Conservation (phyloP, 202 grass and related monocot genomes). For the Saccharum hybrid region DNA sequence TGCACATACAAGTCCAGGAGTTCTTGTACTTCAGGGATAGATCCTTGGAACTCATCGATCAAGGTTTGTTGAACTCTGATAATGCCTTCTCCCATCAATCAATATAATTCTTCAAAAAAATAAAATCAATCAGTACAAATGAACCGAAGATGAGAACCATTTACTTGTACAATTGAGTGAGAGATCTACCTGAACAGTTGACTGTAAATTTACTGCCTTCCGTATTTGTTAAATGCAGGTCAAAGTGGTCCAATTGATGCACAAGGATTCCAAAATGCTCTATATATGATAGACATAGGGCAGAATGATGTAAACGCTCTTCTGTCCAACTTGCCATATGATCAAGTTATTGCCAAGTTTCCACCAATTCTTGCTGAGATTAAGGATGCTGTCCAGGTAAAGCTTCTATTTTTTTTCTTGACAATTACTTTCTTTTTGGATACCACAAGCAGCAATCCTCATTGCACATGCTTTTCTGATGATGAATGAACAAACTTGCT, state of each 20-base stretch:
- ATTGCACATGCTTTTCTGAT: background rate
- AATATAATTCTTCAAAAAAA: background rate
- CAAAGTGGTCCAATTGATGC: constrained; percentile 48
- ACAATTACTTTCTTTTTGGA: background rate
- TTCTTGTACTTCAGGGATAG: constrained; percentile 84
- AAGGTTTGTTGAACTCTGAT: constrained; percentile 51
- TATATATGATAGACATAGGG: constrained; percentile 91
- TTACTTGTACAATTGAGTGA: background rate
- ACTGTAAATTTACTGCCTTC: constrained; percentile 8
- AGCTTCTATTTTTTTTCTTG: background rate
- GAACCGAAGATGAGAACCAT: background rate
- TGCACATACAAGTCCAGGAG: constrained; percentile 76
- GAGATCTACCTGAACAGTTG: background rate
- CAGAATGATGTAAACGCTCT: constrained; percentile 86
- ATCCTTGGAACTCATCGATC: constrained; percentile 75
- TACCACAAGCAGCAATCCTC: background rate
- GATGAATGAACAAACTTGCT: background rate
- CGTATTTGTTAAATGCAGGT: constrained; percentile 35
- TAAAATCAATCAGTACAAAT: background rate
- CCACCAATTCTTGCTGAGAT: constrained; percentile 73
- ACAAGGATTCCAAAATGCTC: constrained; percentile 69
- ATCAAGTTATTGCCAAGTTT: constrained; percentile 66
- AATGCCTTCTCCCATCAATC: background rate
- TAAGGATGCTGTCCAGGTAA: constrained; percentile 74
- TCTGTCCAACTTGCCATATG: constrained; percentile 60